Percentiles rank a stretch among this genome's conserved stretches.
phyloP scores from a whole-genome alignment of 2,329 filamentous ascomycete genomes.

The Sarocladium brachiariae region DNA sequence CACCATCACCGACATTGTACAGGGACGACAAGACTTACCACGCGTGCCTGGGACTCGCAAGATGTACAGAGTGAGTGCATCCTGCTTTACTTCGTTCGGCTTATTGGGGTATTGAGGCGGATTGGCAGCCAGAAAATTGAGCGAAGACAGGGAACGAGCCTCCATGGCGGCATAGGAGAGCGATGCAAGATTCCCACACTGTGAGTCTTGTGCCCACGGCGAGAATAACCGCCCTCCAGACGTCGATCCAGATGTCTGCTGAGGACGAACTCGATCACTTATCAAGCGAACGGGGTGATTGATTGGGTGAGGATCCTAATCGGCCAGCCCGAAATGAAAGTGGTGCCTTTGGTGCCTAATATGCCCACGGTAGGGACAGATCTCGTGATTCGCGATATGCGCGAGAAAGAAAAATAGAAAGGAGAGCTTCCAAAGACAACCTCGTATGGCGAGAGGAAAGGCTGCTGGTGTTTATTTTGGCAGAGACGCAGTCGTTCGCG shows the following conservation, averaged over 20 bases:
- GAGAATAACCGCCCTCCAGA: background rate
- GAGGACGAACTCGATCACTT: background rate
- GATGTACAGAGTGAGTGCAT: slow-evolving; percentile 81
- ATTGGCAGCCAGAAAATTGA: slow-evolving; percentile 76
- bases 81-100: slow-evolving; percentile 59
- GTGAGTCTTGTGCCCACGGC: background rate
- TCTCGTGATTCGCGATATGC: too few species aligned
- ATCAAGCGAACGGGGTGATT: background rate
- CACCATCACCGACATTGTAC: too few species aligned
- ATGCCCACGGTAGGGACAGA: too few species aligned
- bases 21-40: too few species aligned
- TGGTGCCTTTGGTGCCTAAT: background rate
- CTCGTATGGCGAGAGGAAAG: too few species aligned
- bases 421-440: too few species aligned
- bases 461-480: too few species aligned
- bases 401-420: too few species aligned
- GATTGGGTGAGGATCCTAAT: background rate
- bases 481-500: background rate
- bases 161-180: slow-evolving; percentile 43
- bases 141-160: slow-evolving; percentile 72
- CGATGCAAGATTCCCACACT: background rate
- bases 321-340: background rate
- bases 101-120: slow-evolving; percentile 81
- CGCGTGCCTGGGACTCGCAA: slow-evolving; percentile 85
- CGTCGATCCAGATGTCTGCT: background rate